Evolutionary conservation across 257 asterid species (phyloP).

Genomic region (Solanum habrochaites): DNA sequence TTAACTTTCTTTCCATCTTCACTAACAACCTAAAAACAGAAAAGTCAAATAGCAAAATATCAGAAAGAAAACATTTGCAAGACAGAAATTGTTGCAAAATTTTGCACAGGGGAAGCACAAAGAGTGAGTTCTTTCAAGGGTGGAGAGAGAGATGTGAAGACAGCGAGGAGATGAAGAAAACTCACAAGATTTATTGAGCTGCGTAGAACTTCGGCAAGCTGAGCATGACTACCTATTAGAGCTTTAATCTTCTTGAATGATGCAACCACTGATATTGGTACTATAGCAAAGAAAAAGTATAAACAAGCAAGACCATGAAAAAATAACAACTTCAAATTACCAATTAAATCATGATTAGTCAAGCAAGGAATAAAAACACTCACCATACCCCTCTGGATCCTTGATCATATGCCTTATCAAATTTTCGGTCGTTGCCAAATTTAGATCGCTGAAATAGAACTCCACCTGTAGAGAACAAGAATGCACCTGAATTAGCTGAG

Average conservation of each 20-base stretch:
- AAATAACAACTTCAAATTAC: neutral
- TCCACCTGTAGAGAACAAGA: slow-evolving; percentile 50
- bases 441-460: slow-evolving; percentile 83
- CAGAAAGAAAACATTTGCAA: neutral
- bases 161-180: neutral
- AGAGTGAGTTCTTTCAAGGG: neutral
- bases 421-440: slow-evolving; percentile 90
- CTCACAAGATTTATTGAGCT: slow-evolving; percentile 65
- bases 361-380: slow-evolving; percentile 4
- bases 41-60: neutral
- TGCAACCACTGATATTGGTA: slow-evolving; percentile 72
- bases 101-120: neutral
- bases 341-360: neutral
- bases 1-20: slow-evolving; percentile 79
- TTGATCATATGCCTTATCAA: slow-evolving; percentile 54
- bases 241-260: slow-evolving; percentile 75
- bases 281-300: slow-evolving; percentile 20
- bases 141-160: neutral
- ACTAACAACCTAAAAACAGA: slow-evolving; percentile 54
- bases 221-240: slow-evolving; percentile 37
- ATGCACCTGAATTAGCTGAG: neutral
- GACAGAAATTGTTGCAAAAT: neutral
- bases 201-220: slow-evolving; percentile 56
- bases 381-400: slow-evolving; percentile 87
- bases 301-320: neutral